Conservation (phyloP, 2,329 filamentous ascomycete genomes). For the Pseudopithomyces chartarum region DNA sequence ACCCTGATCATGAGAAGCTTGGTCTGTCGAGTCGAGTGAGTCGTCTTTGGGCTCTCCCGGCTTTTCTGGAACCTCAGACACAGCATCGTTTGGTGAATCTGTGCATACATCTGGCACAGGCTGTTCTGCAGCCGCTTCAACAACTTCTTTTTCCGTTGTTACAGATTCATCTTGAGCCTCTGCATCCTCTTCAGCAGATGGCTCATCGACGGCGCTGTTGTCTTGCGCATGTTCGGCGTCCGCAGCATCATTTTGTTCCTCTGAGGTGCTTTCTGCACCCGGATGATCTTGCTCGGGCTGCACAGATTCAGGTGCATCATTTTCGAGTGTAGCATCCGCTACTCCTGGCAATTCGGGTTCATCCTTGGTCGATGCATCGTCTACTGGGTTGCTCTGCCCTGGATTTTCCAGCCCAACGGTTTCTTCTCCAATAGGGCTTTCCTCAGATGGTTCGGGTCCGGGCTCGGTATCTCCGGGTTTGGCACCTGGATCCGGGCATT, state of each 20-base stretch:
- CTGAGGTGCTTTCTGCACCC: neutral
- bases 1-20: too few species aligned
- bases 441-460: neutral
- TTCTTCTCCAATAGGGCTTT: neutral
- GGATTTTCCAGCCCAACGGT: neutral
- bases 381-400: neutral
- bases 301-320: too few species aligned
- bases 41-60: neutral
- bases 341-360: neutral
- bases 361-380: neutral
- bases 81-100: neutral
- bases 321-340: too few species aligned
- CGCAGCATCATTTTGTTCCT: neutral
- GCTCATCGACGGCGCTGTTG: neutral
- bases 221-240: neutral
- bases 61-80: constrained; percentile 5
- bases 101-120: neutral
- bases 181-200: neutral
- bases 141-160: neutral
- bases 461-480: neutral
- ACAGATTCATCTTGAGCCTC: neutral
- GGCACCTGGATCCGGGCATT: too few species aligned
- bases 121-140: neutral
- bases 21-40: neutral
- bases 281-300: neutral